Evolutionary conservation across 805 yeast genomes (phyloP).

Genomic region (Candida bentonensis): DNA sequence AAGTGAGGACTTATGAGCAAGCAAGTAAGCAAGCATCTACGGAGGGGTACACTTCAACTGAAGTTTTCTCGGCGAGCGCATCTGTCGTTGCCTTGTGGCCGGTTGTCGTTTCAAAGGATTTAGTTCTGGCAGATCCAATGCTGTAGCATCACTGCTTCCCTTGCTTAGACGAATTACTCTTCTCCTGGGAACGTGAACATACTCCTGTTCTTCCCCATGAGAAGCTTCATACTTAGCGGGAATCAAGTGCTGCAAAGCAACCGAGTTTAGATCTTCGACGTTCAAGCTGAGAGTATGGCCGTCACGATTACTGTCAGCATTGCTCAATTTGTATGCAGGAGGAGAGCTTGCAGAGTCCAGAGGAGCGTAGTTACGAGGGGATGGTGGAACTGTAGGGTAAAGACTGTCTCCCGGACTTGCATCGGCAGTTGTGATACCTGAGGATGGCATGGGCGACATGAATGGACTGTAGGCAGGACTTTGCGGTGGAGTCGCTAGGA

Average conservation of each 20-base stretch:
- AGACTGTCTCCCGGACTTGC: background rate
- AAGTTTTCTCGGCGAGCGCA: no score
- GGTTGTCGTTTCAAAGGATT: no score
- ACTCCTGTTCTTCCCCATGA: background rate
- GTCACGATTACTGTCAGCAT: background rate
- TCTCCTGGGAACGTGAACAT: background rate
- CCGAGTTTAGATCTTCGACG: background rate
- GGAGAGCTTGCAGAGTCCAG: background rate
- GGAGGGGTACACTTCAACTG: no score
- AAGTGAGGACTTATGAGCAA: no score
- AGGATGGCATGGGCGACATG: background rate
- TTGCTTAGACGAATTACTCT: background rate
- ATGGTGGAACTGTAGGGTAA: background rate
- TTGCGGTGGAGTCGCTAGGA: background rate
- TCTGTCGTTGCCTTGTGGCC: no score
- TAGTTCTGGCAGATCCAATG: no score
- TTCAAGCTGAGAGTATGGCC: background rate
- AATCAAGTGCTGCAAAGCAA: background rate
- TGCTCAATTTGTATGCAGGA: background rate
- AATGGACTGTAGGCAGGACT: background rate
- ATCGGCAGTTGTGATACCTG: background rate
- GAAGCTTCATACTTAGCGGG: no score
- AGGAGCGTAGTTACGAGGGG: background rate
- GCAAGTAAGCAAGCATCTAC: no score
- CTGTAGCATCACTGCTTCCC: background rate